These are phyloP conservation scores for Brassica nigra DNA, from an alignment of 345 rosid genomes.

Conservation along the genomic window DNA sequence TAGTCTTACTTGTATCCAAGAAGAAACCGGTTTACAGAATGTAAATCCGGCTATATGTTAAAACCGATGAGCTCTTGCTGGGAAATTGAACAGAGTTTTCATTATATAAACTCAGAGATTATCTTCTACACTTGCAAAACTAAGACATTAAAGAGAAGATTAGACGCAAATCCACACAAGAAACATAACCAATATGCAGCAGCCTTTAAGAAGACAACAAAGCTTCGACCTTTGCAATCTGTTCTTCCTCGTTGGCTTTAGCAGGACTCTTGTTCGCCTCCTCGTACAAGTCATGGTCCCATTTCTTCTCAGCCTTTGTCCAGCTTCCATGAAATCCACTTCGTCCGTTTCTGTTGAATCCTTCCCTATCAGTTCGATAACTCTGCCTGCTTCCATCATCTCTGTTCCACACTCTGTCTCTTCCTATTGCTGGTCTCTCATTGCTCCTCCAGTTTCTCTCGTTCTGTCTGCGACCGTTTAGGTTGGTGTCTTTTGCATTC, in stretches of 20 bases:
- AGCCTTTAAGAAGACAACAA: constrained; percentile 59
- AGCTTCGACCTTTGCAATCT: constrained; percentile 85
- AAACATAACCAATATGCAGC: too few relatives aligned
- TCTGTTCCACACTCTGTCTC: constrained; percentile 50
- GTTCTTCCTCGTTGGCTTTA: constrained; percentile 79
- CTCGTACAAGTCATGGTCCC: constrained; percentile 92
- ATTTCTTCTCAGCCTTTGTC: constrained; percentile 68
- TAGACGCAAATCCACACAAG: constrained; percentile 2
- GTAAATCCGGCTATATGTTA: background rate
- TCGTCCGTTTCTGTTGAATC: constrained; percentile 47
- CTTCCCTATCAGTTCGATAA: constrained; percentile 54
- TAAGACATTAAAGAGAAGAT: background rate
- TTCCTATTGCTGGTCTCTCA: constrained; percentile 49
- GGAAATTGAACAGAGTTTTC: constrained; percentile 3
- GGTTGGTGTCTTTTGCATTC: constrained; percentile 38
- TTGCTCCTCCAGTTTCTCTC: constrained; percentile 52
- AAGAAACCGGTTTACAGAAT: constrained; percentile 1
- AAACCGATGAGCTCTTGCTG: background rate
- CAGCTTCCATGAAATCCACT: constrained; percentile 49
- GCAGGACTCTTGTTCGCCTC: constrained; percentile 77
- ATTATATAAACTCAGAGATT: constrained; percentile 18
- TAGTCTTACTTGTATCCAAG: constrained; percentile 1
- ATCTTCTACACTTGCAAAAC: constrained; percentile 32
- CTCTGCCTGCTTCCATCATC: constrained; percentile 51
- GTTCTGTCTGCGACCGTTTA: constrained; percentile 47